Conservation (phyloP, 2,329 filamentous ascomycete genomes). For the Raffaelea ambrosiae region DNA sequence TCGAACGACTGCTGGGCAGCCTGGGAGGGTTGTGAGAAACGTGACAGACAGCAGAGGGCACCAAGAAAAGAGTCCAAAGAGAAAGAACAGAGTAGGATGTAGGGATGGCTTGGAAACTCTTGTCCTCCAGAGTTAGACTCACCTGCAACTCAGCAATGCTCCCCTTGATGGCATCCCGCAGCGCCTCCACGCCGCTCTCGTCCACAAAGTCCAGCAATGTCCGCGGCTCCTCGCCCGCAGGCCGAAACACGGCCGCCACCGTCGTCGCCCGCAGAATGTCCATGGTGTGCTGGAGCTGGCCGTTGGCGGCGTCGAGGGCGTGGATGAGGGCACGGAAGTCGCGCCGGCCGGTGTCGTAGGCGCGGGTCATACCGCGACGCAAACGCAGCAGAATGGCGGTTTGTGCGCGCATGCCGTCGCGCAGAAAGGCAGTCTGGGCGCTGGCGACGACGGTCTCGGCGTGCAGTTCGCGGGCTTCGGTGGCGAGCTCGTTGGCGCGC, state of each 20-base stretch:
- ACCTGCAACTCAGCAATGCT: conserved; percentile 63
- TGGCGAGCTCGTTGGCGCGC: conserved; percentile 80
- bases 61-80: background rate
- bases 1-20: conserved; percentile 65
- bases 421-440: conserved; percentile 61
- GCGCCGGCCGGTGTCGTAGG: conserved; percentile 48
- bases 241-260: conserved; percentile 57
- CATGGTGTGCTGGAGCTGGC: conserved; percentile 58
- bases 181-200: conserved; percentile 56
- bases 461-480: conserved; percentile 62
- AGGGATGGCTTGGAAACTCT: too few relatives aligned
- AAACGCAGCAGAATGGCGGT: conserved; percentile 41
- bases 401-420: conserved; percentile 51
- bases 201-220: conserved; percentile 71
- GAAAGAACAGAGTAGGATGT: background rate
- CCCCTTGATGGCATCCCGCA: conserved; percentile 58
- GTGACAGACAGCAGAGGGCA: background rate
- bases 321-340: conserved; percentile 55
- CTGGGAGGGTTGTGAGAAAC: too few relatives aligned
- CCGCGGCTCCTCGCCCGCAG: conserved; percentile 47
- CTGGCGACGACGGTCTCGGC: conserved; percentile 70
- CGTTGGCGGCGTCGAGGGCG: conserved; percentile 58
- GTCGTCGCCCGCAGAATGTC: conserved; percentile 52
- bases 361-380: conserved; percentile 40
- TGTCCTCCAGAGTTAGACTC: too few relatives aligned